These are phyloP conservation scores for Emmonsiellopsis sp. DNA, from an alignment of 2,329 filamentous ascomycete genomes.

Conservation along the genomic window DNA sequence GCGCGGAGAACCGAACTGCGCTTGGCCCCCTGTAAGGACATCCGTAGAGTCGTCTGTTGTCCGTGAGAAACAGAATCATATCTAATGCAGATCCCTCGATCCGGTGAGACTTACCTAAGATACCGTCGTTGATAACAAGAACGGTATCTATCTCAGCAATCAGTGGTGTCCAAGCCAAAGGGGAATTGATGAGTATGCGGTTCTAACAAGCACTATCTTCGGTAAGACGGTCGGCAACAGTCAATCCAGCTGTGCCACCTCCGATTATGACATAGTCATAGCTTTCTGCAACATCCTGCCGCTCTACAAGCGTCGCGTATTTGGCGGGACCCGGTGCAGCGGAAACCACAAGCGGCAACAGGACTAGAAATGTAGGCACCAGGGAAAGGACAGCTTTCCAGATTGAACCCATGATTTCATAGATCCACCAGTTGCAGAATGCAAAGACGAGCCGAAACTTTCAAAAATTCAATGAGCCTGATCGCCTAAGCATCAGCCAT, in stretches of 20 bases:
- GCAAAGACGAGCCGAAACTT: neutral
- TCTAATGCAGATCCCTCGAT: neutral
- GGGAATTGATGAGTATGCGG: neutral
- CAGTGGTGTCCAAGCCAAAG: neutral
- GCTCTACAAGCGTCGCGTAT: neutral
- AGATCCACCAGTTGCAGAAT: neutral
- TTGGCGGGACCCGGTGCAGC: neutral
- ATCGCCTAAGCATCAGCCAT: too few relatives aligned
- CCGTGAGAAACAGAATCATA: neutral
- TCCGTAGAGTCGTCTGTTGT: neutral
- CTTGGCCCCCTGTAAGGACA: neutral
- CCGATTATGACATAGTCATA: slow-evolving; percentile 17
- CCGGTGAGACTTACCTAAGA: neutral
- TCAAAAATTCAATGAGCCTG: neutral
- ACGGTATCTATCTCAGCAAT: neutral
- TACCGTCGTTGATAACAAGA: neutral
- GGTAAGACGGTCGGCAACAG: slow-evolving; percentile 10
- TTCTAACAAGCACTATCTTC: neutral
- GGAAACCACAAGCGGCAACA: neutral
- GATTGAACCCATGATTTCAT: neutral
- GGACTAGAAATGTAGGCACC: neutral
- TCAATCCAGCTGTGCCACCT: slow-evolving; percentile 13
- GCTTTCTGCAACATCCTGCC: neutral
- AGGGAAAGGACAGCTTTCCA: neutral
- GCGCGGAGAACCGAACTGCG: neutral